phyloP scores from a whole-genome alignment of 495 filamentous ascomycete species.

The Aspergillus bridgeri region DNA sequence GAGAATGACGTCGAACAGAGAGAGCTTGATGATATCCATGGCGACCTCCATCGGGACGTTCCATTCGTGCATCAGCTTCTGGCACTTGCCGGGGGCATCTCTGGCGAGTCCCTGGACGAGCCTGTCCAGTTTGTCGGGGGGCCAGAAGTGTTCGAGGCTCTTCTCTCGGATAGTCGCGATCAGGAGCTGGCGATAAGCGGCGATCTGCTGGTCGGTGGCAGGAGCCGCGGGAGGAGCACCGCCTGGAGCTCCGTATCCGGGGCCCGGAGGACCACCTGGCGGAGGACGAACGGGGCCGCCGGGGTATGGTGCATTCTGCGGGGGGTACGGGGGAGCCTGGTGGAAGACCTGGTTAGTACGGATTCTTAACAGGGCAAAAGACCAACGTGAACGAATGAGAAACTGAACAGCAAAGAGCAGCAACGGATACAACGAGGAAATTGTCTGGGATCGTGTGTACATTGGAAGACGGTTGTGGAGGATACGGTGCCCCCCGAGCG shows the following conservation, averaged over 20 bases:
- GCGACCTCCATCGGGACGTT: constrained; percentile 58
- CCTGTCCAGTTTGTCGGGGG: constrained; percentile 39
- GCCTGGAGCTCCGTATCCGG: constrained; percentile 26
- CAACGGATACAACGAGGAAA: background rate
- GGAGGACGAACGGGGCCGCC: constrained; percentile 29
- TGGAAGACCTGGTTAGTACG: constrained; percentile 16
- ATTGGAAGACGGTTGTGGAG: constrained; percentile 25
- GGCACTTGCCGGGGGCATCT: constrained; percentile 48
- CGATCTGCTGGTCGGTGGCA: constrained; percentile 46
- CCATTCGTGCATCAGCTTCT: constrained; percentile 53
- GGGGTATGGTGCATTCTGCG: constrained; percentile 34
- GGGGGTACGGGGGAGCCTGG: constrained; percentile 23
- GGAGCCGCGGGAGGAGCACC: constrained; percentile 27
- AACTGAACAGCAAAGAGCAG: constrained; percentile 11
- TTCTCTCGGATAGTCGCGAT: constrained; percentile 56
- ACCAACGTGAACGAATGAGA: constrained; percentile 1
- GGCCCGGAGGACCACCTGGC: constrained; percentile 20
- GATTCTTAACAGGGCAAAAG: background rate
- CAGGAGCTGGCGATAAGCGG: constrained; percentile 52
- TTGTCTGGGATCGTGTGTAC: constrained; percentile 17
- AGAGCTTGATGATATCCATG: constrained; percentile 64
- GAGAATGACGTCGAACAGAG: constrained; percentile 63
- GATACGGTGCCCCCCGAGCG: constrained; percentile 34
- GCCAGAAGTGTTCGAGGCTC: constrained; percentile 53
- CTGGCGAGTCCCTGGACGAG: constrained; percentile 35